Evolutionary conservation across 2,329 filamentous ascomycete genomes (phyloP).

Genomic region (Monosporascus cannonballus): DNA sequence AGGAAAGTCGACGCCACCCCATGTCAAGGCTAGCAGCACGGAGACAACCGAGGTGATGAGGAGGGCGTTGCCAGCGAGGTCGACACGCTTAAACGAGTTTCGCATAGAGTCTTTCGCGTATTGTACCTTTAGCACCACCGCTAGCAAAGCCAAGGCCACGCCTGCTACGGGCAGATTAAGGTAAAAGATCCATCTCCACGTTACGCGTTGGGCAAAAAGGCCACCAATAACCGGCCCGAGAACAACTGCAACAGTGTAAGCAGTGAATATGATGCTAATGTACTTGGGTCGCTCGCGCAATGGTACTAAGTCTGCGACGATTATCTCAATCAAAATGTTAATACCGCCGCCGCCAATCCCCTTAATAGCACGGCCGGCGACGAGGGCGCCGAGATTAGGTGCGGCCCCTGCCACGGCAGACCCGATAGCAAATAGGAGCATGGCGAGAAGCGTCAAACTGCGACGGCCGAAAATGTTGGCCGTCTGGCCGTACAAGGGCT

Average conservation of each 20-base stretch:
- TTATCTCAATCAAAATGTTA: constrained; percentile 34
- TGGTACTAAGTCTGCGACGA: constrained; percentile 42
- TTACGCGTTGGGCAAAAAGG: constrained; percentile 6
- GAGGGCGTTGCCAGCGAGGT: constrained; percentile 30
- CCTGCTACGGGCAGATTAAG: constrained; percentile 25
- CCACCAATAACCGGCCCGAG: constrained; percentile 22
- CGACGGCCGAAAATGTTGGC: constrained; percentile 41
- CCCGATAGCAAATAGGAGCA: constrained; percentile 36
- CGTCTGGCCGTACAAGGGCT: constrained; percentile 38
- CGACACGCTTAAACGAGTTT: constrained; percentile 20
- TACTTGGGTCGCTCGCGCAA: constrained; percentile 36
- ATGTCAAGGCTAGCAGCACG: constrained; percentile 30
- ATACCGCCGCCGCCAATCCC: constrained; percentile 25
- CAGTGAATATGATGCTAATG: constrained; percentile 21
- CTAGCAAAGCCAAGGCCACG: constrained; percentile 16
- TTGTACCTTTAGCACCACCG: constrained; percentile 26
- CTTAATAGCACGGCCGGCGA: constrained; percentile 32
- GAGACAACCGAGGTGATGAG: constrained; percentile 26
- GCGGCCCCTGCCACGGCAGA: constrained; percentile 36
- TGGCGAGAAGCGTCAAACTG: constrained; percentile 24
- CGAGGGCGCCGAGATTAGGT: constrained; percentile 30
- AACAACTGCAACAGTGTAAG: constrained; percentile 23
- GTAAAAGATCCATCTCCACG: constrained; percentile 35
- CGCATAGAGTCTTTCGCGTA: constrained; percentile 6
- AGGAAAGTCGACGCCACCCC: constrained; percentile 3